These are phyloP conservation scores for Glycine soja DNA, from an alignment of 306 rosid genomes.

Conservation along the genomic window DNA sequence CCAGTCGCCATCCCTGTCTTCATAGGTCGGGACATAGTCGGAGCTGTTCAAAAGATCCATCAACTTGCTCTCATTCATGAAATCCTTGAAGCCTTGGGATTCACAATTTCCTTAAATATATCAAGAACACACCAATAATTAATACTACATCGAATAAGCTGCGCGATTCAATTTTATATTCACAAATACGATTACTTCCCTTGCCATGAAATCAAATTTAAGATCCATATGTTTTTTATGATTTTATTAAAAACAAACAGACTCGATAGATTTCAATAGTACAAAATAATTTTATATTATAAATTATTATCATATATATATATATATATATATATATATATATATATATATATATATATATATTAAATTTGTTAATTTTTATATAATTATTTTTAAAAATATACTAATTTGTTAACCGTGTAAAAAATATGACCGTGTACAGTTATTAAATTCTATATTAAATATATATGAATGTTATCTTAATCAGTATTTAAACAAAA, in stretches of 20 bases:
- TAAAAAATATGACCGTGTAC: no score
- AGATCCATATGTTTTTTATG: background rate
- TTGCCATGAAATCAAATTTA: background rate
- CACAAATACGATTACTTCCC: background rate
- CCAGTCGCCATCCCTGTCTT: conserved; percentile 97
- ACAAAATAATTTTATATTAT: no score
- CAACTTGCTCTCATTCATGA: conserved; percentile 89
- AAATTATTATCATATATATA: no score
- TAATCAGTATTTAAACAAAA: background rate
- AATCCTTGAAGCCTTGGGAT: conserved; percentile 83
- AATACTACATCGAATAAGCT: conserved; percentile 7
- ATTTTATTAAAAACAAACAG: background rate
- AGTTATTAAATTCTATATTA: no score
- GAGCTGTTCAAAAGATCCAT: conserved; percentile 84
- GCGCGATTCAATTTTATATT: background rate
- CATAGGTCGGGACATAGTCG: conserved; percentile 88
- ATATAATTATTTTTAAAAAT: no score
- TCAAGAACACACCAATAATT: conserved; percentile 9
- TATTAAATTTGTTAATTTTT: no score
- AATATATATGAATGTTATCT: background rate
- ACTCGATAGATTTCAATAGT: no score
- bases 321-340: no score
- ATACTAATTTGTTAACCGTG: no score
- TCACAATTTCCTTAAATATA: conserved; percentile 71
- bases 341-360: no score